phyloP scores from a whole-genome alignment of 306 rosid species.

The Lithocarpus polystachyus region DNA sequence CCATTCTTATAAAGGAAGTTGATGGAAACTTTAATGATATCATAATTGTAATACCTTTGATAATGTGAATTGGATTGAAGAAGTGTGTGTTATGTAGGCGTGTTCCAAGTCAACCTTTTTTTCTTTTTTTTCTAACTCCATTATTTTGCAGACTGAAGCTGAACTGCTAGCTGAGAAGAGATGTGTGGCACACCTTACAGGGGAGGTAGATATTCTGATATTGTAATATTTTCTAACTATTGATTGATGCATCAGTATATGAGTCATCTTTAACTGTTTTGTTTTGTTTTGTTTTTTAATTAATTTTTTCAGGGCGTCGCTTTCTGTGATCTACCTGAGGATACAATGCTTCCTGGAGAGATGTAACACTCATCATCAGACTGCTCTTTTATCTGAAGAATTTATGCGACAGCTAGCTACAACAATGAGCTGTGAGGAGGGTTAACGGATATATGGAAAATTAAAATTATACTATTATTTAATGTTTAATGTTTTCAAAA shows the following conservation, averaged over 20 bases:
- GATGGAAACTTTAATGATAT: background rate
- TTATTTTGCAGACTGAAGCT: constrained; percentile 75
- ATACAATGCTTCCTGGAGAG: constrained; percentile 99
- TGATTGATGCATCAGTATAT: background rate
- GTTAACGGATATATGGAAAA: constrained; percentile 8
- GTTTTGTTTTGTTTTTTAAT: background rate
- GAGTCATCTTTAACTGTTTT: background rate
- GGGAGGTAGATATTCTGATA: constrained; percentile 59
- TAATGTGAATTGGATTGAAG: no score
- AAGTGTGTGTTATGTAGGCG: no score
- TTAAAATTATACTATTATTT: constrained; percentile 13
- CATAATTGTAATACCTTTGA: no score
- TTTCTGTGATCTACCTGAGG: constrained; percentile 89
- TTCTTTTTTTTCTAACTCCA: background rate
- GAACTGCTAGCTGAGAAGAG: constrained; percentile 93
- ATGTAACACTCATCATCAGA: constrained; percentile 38
- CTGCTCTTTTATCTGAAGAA: background rate
- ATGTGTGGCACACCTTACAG: constrained; percentile 93
- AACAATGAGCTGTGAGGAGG: constrained; percentile 8
- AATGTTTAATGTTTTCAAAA: constrained; percentile 11
- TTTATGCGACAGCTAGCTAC: background rate
- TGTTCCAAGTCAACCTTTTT: no score
- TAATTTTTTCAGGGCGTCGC: constrained; percentile 62
- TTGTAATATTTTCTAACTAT: background rate
- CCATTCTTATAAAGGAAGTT: background rate